phyloP scores from a whole-genome alignment of 2,329 filamentous ascomycete genomes.

The Xylaria sp. region DNA sequence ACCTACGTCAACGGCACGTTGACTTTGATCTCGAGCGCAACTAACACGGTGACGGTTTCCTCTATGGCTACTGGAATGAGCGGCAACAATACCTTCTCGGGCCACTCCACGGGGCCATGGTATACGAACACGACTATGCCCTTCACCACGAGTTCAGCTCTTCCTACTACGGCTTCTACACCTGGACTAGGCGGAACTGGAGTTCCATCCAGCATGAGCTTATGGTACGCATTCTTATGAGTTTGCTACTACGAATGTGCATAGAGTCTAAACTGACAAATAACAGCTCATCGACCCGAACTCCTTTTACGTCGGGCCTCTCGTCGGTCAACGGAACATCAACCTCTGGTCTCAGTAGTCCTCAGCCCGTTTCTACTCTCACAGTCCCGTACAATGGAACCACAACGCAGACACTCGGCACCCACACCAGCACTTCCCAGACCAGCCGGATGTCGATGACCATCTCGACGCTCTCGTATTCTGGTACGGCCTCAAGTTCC shows the following conservation, averaged over 20 bases:
- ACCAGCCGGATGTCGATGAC: slow-evolving; percentile 13
- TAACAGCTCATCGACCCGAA: slow-evolving; percentile 5
- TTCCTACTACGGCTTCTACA: background rate
- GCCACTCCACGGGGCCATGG: slow-evolving; percentile 8
- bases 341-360: slow-evolving; percentile 5
- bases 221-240: slow-evolving; percentile 3
- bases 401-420: slow-evolving; percentile 15
- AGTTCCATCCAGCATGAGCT: background rate
- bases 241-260: background rate
- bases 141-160: slow-evolving; percentile 1
- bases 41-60: slow-evolving; percentile 16
- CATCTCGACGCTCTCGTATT: slow-evolving; percentile 8
- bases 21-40: slow-evolving; percentile 20
- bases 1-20: slow-evolving; percentile 14
- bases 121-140: slow-evolving; percentile 14
- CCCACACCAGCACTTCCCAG: slow-evolving; percentile 2
- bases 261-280: background rate
- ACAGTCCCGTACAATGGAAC: slow-evolving; percentile 7
- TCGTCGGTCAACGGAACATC: slow-evolving; percentile 7
- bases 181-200: background rate
- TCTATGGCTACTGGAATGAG: slow-evolving; percentile 1
- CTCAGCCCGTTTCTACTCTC: slow-evolving; percentile 2
- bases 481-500: slow-evolving; percentile 10
- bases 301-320: background rate
- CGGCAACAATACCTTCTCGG: slow-evolving; percentile 10